Base-by-base conservation (phyloP, 2,329 filamentous ascomycete species). In the Cucurbitaria berberidis region DNA sequence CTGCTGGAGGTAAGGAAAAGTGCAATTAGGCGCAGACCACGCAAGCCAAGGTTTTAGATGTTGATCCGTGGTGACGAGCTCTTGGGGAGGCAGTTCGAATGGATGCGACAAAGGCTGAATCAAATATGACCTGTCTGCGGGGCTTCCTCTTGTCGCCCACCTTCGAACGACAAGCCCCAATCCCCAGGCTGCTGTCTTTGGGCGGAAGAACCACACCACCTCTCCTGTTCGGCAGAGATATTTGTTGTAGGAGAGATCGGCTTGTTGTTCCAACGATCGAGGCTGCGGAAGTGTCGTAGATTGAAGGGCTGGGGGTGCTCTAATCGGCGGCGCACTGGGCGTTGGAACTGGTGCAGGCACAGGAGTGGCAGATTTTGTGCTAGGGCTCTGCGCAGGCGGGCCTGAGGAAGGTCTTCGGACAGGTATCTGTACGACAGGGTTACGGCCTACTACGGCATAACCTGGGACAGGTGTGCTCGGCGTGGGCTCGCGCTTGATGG, bases 31-130 rank as follows among this genome's bases (percentile, higher is more conserved):
- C 11, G 82, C 78, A 45, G 79, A 83, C 83, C 82, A 85, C 1
- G 83, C 82, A 24, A 85, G 76, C 82, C 82, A 86, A 0, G 83
- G 83, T 32, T 83, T 77, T 32, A 85, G 72, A 11, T 76, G 67
- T 4, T 68, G 63, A 47, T 82, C 75, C 10, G 76, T 65, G 1
- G 75, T 74, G 19, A 82, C 78, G 10, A 79, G 72, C 39, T 80
- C 75, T 4, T 73, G 63, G 22, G 69, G 61, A 10, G 75, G 73
- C 19, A 77, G 63, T 8, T 73, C 62, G 38, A 69, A 68, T 8
- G 80, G 80, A 66, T 76, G 80, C 40, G 74, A 84, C 9, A 80
- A 77, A 5, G 81, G 80, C 56, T 82, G 80, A 6, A 82, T 66
- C 4, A 78, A 61, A 59, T 82, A 82, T 13, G 63, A 56, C 10